Evolutionary conservation across 1,284 basidiomycete species (phyloP).

Genomic region (Ceratobasidium sp.): DNA sequence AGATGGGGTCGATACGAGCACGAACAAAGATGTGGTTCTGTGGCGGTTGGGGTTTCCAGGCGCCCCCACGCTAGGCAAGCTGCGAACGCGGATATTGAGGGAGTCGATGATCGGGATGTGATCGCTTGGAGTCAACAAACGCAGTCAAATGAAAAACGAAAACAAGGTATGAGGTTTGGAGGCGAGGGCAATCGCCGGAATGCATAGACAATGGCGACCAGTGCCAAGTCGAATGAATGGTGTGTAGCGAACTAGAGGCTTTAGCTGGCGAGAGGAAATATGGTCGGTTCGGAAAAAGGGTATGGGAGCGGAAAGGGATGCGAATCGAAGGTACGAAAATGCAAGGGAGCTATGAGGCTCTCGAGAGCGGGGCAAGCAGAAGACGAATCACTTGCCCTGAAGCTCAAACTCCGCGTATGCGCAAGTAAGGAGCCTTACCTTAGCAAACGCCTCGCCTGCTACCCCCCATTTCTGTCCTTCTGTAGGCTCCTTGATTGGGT

Average conservation of each 20-base stretch:
- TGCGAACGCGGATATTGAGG: background rate
- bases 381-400: background rate
- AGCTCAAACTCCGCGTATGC: slow-evolving; percentile 4
- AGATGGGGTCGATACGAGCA: slow-evolving; percentile 13
- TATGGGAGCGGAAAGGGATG: background rate
- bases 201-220: slow-evolving; percentile 27
- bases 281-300: slow-evolving; percentile 7
- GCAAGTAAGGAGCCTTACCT: slow-evolving; percentile 10
- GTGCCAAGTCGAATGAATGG: background rate
- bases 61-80: background rate
- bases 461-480: slow-evolving; percentile 27
- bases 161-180: background rate
- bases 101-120: slow-evolving; percentile 25
- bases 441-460: background rate
- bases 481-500: slow-evolving; percentile 4
- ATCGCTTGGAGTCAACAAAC: slow-evolving; percentile 8
- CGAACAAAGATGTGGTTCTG: slow-evolving; percentile 5
- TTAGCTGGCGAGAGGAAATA: background rate
- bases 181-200: background rate
- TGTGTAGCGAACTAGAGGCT: background rate
- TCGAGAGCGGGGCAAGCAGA: background rate
- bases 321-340: background rate
- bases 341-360: background rate
- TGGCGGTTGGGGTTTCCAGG: slow-evolving; percentile 23
- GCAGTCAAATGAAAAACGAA: slow-evolving; percentile 11